Percentiles rank a stretch among this genome's conserved stretches.
phyloP scores from a whole-genome alignment of 805 yeast genomes.

The Pichia exigua region DNA sequence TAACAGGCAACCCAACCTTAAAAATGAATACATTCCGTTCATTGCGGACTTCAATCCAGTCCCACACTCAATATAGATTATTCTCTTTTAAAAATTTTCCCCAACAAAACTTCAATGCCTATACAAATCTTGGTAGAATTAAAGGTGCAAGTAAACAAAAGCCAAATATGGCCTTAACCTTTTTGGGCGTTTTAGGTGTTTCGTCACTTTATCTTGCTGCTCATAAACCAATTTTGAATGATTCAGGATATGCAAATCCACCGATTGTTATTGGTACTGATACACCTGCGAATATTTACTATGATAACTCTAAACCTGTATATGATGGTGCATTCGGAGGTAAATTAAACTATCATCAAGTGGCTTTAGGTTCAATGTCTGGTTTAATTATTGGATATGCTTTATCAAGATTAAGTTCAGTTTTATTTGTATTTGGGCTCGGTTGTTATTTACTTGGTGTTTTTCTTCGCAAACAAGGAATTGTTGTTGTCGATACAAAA shows the following conservation, averaged over 20 bases:
- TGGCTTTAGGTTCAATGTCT: conserved; percentile 55
- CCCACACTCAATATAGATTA: conserved; percentile 3
- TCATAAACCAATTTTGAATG: conserved; percentile 17
- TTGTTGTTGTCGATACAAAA: conserved; percentile 33
- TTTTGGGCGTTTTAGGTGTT: conserved; percentile 18
- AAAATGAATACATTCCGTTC: not conserved
- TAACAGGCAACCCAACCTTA: not conserved
- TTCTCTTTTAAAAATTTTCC: not conserved
- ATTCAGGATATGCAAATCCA: conserved; percentile 9
- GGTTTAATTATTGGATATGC: conserved; percentile 54
- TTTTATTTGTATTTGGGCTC: conserved; percentile 44
- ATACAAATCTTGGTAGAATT: not conserved
- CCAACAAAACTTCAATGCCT: not conserved
- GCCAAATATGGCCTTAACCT: conserved; percentile 10
- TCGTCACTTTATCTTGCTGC: conserved; percentile 13
- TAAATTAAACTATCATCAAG: conserved; percentile 49
- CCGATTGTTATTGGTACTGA: conserved; percentile 2
- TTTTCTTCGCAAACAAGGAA: conserved; percentile 49
- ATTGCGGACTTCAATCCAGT: conserved; percentile 7
- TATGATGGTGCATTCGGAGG: conserved; percentile 36
- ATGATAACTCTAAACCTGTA: conserved; percentile 14
- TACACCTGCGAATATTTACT: not conserved
- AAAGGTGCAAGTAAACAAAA: not conserved
- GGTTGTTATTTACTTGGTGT: conserved; percentile 38
- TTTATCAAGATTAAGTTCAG: conserved; percentile 51